Evolutionary conservation across 2,329 filamentous ascomycete genomes (phyloP), one percentile per base, ranked within the genome.

Genomic region (Aspergillus tubingensis): DNA sequence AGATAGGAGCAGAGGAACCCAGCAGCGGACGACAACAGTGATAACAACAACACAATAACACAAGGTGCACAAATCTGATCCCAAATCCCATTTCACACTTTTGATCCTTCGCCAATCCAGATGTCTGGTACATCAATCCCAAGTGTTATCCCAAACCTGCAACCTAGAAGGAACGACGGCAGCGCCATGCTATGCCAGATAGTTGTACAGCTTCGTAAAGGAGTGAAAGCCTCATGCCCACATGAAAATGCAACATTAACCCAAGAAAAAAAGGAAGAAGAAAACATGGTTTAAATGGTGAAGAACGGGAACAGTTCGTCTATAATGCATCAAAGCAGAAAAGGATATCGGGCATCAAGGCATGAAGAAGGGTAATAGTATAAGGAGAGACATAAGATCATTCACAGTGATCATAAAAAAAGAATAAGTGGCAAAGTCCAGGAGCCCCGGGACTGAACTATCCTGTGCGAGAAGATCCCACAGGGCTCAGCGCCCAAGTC

Each of bases 101-200:
- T 64, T 62, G 55, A 50, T 58, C 59, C 58, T 60, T 65, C 56
- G 61, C 63, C 62, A 60, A 59, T 44, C 58, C 58, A 59, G 51
- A 54, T 54, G 39, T 52, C 54, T 59, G 60, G 58, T 64, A 59
- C 49, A 60, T 65, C 57, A 56, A 59, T 63, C 58, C 67, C 63
- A 63, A 61, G 58, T 54, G 62, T 59, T 59, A 62, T 63, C 63
- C 65, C 65, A 65, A 67, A 68, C 71, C 72, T 71, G 72, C 72
- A 64, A 72, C 69, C 55, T 72, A 62, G 67, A 68, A 73, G 72
- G 73, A 75, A 73, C 67, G 73, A 74, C 70, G 68, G 73, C 72
- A 73, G 67, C 68, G 71, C 72, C 68, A 67, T 70, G 68, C 70
- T 71, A 75, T 75, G 72, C 72, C 64, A 70, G 64, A 61, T 75